Percentiles rank a stretch among this genome's conserved stretches.
Evolutionary conservation across 139 green algal species (phyloP).

Genomic region (Chlorella ohadii): DNA sequence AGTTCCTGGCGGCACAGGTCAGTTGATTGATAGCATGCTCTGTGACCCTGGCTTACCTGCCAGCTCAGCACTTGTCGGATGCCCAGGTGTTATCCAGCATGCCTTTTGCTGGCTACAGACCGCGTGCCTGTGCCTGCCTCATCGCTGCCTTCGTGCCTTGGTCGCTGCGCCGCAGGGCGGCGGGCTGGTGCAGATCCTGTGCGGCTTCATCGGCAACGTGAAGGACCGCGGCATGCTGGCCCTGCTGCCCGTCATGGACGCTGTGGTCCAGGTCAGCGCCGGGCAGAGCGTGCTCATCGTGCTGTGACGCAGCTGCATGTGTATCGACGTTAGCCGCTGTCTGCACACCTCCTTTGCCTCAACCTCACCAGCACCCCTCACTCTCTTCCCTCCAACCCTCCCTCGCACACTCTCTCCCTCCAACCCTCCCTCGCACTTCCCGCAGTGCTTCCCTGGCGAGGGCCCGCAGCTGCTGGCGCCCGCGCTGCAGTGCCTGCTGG

Average conservation of each 20-base stretch:
- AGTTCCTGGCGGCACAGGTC: constrained; percentile 74
- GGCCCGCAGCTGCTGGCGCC: constrained; percentile 49
- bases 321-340: too few relatives aligned
- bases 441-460: constrained; percentile 54
- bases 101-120: too few relatives aligned
- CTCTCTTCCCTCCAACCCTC: not conserved
- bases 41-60: too few relatives aligned
- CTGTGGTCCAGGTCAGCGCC: constrained; percentile 52
- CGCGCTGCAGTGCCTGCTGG: constrained; percentile 64
- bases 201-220: constrained; percentile 61
- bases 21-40: constrained; percentile 30
- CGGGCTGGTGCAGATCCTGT: constrained; percentile 59
- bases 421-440: not conserved
- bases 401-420: not conserved
- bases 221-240: constrained; percentile 73
- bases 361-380: not conserved
- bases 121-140: too few relatives aligned
- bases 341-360: not conserved
- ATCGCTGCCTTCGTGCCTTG: too few relatives aligned
- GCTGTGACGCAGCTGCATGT: too few relatives aligned
- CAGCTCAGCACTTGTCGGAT: too few relatives aligned
- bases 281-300: too few relatives aligned
- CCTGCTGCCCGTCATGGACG: constrained; percentile 63
- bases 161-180: constrained; percentile 43
- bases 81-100: too few relatives aligned